phyloP scores from a whole-genome alignment of 306 rosid species.

The Pterocarpus santalinus region DNA sequence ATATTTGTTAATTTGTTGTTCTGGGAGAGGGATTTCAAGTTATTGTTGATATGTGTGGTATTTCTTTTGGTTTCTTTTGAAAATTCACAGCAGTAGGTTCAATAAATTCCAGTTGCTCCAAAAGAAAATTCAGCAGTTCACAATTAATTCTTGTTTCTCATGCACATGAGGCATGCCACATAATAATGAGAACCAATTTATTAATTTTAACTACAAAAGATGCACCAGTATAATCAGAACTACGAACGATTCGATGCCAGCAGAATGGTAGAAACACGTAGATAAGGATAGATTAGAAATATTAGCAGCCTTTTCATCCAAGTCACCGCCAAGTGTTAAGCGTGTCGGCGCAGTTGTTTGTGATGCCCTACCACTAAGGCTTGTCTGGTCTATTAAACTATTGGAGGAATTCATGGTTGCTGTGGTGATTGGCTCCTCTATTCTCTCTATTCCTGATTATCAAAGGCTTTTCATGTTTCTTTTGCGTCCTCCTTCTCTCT shows the following conservation, averaged over 20 bases:
- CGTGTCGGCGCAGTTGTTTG: too few relatives aligned
- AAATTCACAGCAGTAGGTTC: not conserved
- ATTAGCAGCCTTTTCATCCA: not conserved
- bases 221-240: too few relatives aligned
- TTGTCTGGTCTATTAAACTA: too few relatives aligned
- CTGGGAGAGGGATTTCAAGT: not conserved
- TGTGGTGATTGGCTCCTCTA: too few relatives aligned
- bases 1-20: too few relatives aligned
- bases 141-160: not conserved
- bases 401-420: too few relatives aligned
- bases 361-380: too few relatives aligned
- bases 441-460: too few relatives aligned
- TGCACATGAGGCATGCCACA: not conserved
- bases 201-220: too few relatives aligned
- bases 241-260: too few relatives aligned
- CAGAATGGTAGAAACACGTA: too few relatives aligned
- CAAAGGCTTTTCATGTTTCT: slow-evolving; percentile 45
- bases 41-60: not conserved
- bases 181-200: too few relatives aligned
- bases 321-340: not conserved
- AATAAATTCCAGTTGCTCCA: not conserved
- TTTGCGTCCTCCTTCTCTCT: slow-evolving; percentile 49
- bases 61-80: not conserved
- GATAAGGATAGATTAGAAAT: not conserved
- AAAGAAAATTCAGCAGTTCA: not conserved